phyloP scores from a whole-genome alignment of 1,139 yeast species.

The Scheffersomyces lignicola region DNA sequence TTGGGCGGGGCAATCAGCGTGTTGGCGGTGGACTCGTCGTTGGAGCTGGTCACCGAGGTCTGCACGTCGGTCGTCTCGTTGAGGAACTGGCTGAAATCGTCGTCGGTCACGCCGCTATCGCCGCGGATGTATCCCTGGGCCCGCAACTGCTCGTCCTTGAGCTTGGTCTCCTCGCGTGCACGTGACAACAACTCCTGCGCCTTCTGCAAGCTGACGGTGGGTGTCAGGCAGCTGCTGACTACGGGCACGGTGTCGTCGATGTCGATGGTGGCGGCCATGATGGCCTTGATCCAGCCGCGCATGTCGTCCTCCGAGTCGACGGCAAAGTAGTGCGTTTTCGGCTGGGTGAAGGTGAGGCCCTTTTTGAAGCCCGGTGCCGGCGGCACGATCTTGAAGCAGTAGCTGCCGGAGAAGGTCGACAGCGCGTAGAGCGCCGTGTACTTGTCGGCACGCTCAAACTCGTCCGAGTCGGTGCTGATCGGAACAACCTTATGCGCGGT shows the following conservation, averaged over 20 bases:
- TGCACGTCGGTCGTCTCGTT: constrained; percentile 16
- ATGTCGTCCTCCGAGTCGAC: constrained; percentile 89
- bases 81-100: constrained; percentile 19
- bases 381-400: constrained; percentile 89
- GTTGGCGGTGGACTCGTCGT: constrained; percentile 35
- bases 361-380: constrained; percentile 97
- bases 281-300: constrained; percentile 93
- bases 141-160: constrained; percentile 56
- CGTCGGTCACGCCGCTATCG: constrained; percentile 19
- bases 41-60: constrained; percentile 21
- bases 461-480: constrained; percentile 48
- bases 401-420: constrained; percentile 88
- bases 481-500: constrained; percentile 90
- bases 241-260: constrained; percentile 92
- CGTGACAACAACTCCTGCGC: constrained; percentile 86
- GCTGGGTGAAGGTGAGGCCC: constrained; percentile 95
- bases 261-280: constrained; percentile 95
- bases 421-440: constrained; percentile 87
- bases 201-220: constrained; percentile 81
- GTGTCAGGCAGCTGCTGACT: constrained; percentile 91
- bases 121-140: constrained; percentile 38
- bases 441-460: constrained; percentile 68
- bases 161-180: constrained; percentile 71
- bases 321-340: constrained; percentile 93
- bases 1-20: constrained; percentile 30